Conservation (phyloP, 768 basidiomycete species). For the Termitomyces heimii region DNA sequence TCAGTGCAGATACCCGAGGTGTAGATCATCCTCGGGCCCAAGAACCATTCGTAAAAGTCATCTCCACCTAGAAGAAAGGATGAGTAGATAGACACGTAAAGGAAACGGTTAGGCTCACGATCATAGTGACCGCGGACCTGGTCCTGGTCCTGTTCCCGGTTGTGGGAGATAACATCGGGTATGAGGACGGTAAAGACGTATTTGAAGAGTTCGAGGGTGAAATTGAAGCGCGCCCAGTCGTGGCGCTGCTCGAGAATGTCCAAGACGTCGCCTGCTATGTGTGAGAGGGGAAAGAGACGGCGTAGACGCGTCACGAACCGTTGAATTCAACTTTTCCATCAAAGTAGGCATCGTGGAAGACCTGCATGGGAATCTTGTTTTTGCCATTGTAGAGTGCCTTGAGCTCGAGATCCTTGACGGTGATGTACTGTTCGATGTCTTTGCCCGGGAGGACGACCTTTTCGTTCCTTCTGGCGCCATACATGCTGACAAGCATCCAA, state of each 20-base stretch:
- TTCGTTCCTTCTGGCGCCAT: slow-evolving; percentile 76
- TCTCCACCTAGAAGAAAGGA: slow-evolving; percentile 58
- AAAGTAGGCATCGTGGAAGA: slow-evolving; percentile 97
- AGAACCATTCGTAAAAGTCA: slow-evolving; percentile 96
- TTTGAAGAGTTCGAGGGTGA: slow-evolving; percentile 90
- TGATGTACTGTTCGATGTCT: slow-evolving; percentile 86
- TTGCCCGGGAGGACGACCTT: slow-evolving; percentile 82
- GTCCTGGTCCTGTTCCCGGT: slow-evolving; percentile 93
- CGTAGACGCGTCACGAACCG: slow-evolving; percentile 37
- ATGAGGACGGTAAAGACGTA: slow-evolving; percentile 84
- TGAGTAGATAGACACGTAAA: slow-evolving; percentile 3
- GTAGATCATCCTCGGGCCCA: slow-evolving; percentile 95
- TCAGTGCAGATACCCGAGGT: slow-evolving; percentile 86
- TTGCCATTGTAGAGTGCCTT: slow-evolving; percentile 75
- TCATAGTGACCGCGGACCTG: slow-evolving; percentile 97
- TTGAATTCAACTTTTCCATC: slow-evolving; percentile 96
- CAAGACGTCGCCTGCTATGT: slow-evolving; percentile 74
- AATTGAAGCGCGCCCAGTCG: slow-evolving; percentile 91
- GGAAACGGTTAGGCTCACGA: slow-evolving; percentile 34
- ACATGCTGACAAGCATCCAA: slow-evolving; percentile 84
- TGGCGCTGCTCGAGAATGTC: slow-evolving; percentile 92
- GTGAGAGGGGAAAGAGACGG: not conserved
- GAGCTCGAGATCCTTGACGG: slow-evolving; percentile 79
- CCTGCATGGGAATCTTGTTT: slow-evolving; percentile 95
- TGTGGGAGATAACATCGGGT: slow-evolving; percentile 93